Evolutionary conservation across 495 filamentous ascomycete species (phyloP), one percentile per base, ranked within the genome.

Genomic region (Trypethelium eluteriae): DNA sequence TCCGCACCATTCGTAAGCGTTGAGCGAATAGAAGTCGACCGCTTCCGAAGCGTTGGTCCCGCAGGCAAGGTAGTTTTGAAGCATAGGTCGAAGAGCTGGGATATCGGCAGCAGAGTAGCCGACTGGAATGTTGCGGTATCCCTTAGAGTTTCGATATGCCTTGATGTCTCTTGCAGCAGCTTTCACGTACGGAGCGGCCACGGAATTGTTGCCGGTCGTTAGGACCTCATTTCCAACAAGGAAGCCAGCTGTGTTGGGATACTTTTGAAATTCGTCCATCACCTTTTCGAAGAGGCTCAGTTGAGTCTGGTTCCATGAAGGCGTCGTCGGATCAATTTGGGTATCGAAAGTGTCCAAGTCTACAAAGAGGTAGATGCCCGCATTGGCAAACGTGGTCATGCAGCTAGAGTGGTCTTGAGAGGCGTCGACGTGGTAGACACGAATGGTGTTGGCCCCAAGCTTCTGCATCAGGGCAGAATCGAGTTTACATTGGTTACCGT

Each of bases 51-150:
- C 38, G 71, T 93, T 86, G 62, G 76, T 77, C 57, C 85, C 85
- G 75, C 92, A 96, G 11, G 89, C 88, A 39, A 96, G 79, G 75
- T 96, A 96, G 73, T 96, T 87, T 76, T 96, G 92, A 2, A 96
- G 80, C 86, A 88, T 91, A 41, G 92, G 91, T 25, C 92, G 86
- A 50, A 94, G 84, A 53, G 84, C 80, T 2, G 89, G 79, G 69
- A 95, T 93, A 74, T 96, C 92, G 39, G 91, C 90, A 70, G 90
- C 91, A 7, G 90, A 91, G 77, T 96, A 96, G 50, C 92, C 92
- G 63, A 96, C 79, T 6, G 92, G 91, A 63, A 96, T 89, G 38
- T 87, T 77, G 65, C 92, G 89, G 77, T 94, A 93, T n/a, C 82
- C 81, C 77, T 93, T 89, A 63, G 79, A 76, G 71, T 91, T 81